Evolutionary conservation across 352 stramenopile genomes (phyloP), one percentile per base, ranked within the genome.

Genomic region (Globisporangium emineosum): DNA sequence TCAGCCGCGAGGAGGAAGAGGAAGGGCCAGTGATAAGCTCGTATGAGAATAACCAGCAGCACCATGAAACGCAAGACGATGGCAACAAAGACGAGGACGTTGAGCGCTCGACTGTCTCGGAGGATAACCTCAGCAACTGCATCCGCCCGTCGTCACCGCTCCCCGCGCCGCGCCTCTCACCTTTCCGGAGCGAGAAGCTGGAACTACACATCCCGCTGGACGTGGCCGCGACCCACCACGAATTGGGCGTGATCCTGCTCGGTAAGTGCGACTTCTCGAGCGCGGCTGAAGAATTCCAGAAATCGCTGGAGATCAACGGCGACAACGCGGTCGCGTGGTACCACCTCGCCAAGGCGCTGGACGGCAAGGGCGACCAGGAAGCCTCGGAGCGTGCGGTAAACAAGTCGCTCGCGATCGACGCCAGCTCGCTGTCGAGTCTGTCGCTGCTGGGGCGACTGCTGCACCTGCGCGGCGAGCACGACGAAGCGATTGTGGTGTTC

Each of bases 401-500:
- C 3, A 68, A 75, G 57, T 72, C 82, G 2, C 49, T 91, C 17
- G 66, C 73, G 35, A 67, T 85, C 47, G 74, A 88, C 17, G 68
- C 71, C 19, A 52, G 70, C 5, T 87, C 78, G 23, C 69, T 89
- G 19, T 68, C 76, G n/a, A 78, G 78, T 1, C 60, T 91, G 1
- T 91, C 79, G 21, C 66, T 91, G 6, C 61, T 89, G 2, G 82
- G 82, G 0, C 87, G 87, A 42, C 63, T 91, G 60, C 68, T 91
- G 58, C 79, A 91, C 52, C 49, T 78, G 29, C 75, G 80, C 9
- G 82, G 82, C 15, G 77, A 89, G 35, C 82, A 91, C 42, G 82
- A 91, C 32, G 78, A 91, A 59, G 82, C 82, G 2, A 91, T 91
- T 49, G 62, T 73, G 9, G 78, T 89, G 9, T 91, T 89, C 65